phyloP scores from a whole-genome alignment of 139 green algal species.

The Coelastrella sp. region DNA sequence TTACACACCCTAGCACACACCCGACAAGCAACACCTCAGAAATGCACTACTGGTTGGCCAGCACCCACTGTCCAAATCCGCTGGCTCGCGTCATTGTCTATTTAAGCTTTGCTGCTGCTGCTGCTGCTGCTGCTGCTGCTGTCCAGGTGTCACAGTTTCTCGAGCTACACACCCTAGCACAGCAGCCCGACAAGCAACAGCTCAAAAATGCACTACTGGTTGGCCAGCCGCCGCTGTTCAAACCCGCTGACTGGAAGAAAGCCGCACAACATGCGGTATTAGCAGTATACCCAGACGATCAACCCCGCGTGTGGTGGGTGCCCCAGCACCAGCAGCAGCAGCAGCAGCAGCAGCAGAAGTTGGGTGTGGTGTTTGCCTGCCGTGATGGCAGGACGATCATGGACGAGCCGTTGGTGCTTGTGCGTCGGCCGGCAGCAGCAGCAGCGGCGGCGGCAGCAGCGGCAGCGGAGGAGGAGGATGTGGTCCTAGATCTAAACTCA shows the following conservation, averaged over 20 bases:
- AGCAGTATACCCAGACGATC: neutral
- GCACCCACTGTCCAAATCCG: neutral
- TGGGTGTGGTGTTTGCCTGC: neutral
- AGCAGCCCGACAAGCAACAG: neutral
- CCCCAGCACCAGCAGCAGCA: neutral
- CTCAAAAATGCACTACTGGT: neutral
- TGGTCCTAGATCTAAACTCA: neutral
- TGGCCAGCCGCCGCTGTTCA: neutral
- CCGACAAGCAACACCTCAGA: neutral
- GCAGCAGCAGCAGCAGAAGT: neutral
- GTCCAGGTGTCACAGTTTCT: neutral
- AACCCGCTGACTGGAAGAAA: neutral
- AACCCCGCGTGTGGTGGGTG: neutral
- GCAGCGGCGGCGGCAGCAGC: neutral
- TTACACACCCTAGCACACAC: neutral
- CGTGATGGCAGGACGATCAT: neutral
- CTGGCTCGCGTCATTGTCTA: neutral
- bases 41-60: too few relatives aligned
- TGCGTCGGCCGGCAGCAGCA: neutral
- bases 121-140: neutral
- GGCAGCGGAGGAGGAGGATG: neutral
- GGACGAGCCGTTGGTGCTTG: neutral
- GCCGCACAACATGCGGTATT: neutral
- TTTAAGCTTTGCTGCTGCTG: neutral
- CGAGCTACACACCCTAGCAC: neutral